These are phyloP conservation scores for Aristolochia contorta DNA, from an alignment of 164 flowering plant genomes.

Conservation along the genomic window DNA sequence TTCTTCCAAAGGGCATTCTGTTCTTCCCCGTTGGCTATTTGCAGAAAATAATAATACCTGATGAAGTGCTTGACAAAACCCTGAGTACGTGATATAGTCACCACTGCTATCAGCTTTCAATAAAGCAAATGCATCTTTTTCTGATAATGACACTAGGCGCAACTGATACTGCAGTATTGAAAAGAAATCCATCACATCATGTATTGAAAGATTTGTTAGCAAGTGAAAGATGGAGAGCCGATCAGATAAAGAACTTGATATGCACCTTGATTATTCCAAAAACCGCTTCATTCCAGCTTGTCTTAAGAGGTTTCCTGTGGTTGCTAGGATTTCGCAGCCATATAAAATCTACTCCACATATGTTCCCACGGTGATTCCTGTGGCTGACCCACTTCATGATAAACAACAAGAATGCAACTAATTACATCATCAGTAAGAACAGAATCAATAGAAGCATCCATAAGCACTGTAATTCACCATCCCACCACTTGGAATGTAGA, in stretches of 20 bases:
- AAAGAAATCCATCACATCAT: not conserved
- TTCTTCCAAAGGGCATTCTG: not conserved
- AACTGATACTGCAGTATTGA: conserved; percentile 47
- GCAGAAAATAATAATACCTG: conserved; percentile 44
- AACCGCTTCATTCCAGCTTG: conserved; percentile 90
- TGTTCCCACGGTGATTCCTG: conserved; percentile 84
- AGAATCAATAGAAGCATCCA: no score
- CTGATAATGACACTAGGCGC: conserved; percentile 54
- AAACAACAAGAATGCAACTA: no score
- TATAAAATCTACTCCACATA: conserved; percentile 96
- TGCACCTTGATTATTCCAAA: conserved; percentile 85
- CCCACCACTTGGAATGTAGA: not conserved
- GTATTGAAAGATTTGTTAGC: not conserved
- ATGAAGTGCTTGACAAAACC: conserved; percentile 73
- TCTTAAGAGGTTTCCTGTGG: conserved; percentile 53
- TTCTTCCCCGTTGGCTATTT: not conserved
- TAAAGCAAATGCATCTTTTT: conserved; percentile 70
- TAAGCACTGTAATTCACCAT: not conserved
- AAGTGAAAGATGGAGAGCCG: not conserved
- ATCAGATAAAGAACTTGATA: not conserved
- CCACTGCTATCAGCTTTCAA: conserved; percentile 54
- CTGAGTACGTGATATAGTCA: conserved; percentile 59
- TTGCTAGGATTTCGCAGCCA: conserved; percentile 93
- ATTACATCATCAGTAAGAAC: not conserved
- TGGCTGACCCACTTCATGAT: conserved; percentile 91